Percentiles rank a stretch among this genome's conserved stretches.
Conservation (phyloP, 306 rosid species). For the Styphnolobium japonicum region DNA sequence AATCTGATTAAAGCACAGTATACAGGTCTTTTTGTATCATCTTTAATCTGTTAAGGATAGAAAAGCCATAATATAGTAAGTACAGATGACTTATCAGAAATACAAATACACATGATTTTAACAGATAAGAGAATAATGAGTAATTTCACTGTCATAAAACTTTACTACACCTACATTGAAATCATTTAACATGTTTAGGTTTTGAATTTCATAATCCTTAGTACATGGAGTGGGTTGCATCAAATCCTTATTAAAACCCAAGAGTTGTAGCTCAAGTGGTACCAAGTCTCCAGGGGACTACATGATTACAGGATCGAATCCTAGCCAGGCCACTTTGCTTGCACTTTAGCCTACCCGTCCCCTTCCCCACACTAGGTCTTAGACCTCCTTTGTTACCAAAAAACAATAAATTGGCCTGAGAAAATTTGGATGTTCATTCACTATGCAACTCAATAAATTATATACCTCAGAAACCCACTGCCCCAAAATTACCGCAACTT, state of each 20-base stretch:
- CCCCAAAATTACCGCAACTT: constrained; percentile 88
- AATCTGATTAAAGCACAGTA: constrained; percentile 86
- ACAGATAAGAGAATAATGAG: not conserved
- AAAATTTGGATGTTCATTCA: constrained; percentile 15
- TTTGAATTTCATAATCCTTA: not conserved
- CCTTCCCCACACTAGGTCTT: too few species aligned
- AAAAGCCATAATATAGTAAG: constrained; percentile 25
- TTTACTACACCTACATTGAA: not conserved
- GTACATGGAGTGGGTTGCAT: not conserved
- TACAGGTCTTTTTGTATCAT: constrained; percentile 86
- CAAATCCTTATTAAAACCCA: constrained; percentile 19
- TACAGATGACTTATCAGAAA: not conserved
- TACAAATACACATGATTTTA: not conserved
- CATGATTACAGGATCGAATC: too few species aligned
- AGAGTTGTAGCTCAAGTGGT: too few species aligned
- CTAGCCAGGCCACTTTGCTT: too few species aligned
- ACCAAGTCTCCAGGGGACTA: too few species aligned
- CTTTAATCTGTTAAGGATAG: constrained; percentile 64
- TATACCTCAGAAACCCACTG: constrained; percentile 99
- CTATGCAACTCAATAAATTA: constrained; percentile 10
- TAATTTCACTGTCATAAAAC: not conserved
- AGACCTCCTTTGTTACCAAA: too few species aligned
- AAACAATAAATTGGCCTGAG: not conserved
- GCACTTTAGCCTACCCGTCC: too few species aligned
- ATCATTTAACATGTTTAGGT: not conserved